Conservation (phyloP, 2,329 filamentous ascomycete species). For the Fusarium sarcochroum region DNA sequence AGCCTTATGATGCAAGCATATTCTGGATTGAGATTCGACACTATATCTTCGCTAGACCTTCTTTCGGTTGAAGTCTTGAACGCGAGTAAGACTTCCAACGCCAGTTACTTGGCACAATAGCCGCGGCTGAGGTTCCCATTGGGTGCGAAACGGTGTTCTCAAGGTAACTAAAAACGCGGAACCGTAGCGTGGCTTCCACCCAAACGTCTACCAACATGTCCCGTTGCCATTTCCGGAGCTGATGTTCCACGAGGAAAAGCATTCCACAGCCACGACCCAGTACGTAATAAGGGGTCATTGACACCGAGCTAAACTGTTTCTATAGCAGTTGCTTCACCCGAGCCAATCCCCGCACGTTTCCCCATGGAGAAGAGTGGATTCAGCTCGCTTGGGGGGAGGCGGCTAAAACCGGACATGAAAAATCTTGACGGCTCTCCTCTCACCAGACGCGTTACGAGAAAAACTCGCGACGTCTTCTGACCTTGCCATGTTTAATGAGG, state of each 20-base stretch:
- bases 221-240: constrained; percentile 5
- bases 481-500: constrained; percentile 14
- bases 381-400: background rate
- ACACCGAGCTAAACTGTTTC: constrained; percentile 1
- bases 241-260: constrained; percentile 4
- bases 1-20: constrained; percentile 10
- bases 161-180: background rate
- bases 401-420: constrained; percentile 3
- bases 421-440: constrained; percentile 10
- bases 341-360: constrained; percentile 37
- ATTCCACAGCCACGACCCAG: constrained; percentile 3
- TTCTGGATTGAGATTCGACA: background rate
- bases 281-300: constrained; percentile 25
- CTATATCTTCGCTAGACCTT: background rate
- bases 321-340: background rate
- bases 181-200: background rate
- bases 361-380: constrained; percentile 31
- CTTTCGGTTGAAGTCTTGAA: background rate
- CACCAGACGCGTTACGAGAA: constrained; percentile 17
- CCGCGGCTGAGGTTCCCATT: background rate
- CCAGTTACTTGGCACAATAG: background rate
- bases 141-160: background rate
- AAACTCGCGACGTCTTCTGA: constrained; percentile 9
- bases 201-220: background rate
- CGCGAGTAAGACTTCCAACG: background rate